These are phyloP conservation scores for Yamadazyma kanchanaburiensis DNA, from an alignment of 1,139 yeast genomes.

Conservation along the genomic window DNA sequence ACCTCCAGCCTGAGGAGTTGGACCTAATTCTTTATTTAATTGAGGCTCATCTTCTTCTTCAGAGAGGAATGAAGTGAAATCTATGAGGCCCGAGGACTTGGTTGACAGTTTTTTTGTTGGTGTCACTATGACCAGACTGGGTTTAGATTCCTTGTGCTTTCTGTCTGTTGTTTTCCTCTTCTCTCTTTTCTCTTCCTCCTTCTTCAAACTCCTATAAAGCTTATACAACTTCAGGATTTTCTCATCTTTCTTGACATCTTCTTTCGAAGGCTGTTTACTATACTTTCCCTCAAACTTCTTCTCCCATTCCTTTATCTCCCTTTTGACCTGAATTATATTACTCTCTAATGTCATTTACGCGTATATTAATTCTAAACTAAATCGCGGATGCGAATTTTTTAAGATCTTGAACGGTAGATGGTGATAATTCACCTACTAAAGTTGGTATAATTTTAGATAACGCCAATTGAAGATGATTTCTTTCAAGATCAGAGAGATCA, in stretches of 20 bases:
- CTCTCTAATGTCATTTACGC: slow-evolving; percentile 9
- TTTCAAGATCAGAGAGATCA: slow-evolving; percentile 7
- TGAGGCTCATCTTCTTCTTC: no score
- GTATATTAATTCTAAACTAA: slow-evolving; percentile 5
- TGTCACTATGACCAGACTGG: no score
- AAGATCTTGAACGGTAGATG: not conserved
- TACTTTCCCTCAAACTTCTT: slow-evolving; percentile 38
- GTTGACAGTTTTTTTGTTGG: not conserved
- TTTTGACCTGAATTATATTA: slow-evolving; percentile 8
- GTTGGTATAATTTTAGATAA: not conserved
- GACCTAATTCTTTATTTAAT: slow-evolving; percentile 65
- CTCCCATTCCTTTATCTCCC: slow-evolving; percentile 65
- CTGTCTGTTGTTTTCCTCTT: not conserved
- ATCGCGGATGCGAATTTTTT: not conserved
- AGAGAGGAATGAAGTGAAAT: slow-evolving; percentile 7
- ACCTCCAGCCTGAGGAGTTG: slow-evolving; percentile 76
- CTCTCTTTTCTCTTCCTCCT: not conserved
- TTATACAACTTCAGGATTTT: slow-evolving; percentile 45
- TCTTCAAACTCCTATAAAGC: slow-evolving; percentile 26
- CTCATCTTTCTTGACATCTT: slow-evolving; percentile 49
- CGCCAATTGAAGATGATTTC: slow-evolving; percentile 6
- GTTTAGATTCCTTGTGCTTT: not conserved
- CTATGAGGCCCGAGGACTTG: slow-evolving; percentile 1
- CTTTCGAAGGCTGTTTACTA: slow-evolving; percentile 49
- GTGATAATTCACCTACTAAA: not conserved